Conservation (phyloP, 805 yeast genomes). For the Lachancea thermotolerans region DNA sequence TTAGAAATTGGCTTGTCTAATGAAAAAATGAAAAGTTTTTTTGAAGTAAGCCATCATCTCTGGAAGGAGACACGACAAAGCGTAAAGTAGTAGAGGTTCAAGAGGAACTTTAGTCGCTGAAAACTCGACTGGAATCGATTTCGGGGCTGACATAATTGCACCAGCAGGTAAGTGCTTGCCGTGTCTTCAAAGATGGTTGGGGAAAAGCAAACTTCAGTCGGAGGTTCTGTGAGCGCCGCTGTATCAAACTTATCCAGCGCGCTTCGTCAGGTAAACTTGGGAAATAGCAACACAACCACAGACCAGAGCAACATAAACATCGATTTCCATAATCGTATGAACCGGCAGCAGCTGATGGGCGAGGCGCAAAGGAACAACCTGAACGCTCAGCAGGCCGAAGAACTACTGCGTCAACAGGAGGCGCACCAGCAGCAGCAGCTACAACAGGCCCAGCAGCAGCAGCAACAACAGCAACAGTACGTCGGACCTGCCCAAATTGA, state of each 20-base stretch:
- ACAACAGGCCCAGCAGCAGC: slow-evolving; percentile 18
- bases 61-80: not conserved
- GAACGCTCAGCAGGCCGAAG: slow-evolving; percentile 11
- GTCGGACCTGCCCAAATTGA: slow-evolving; percentile 27
- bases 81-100: not conserved
- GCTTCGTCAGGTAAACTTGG: slow-evolving; percentile 30
- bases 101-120: not conserved
- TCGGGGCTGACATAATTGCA: not conserved
- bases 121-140: not conserved
- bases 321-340: slow-evolving; percentile 13
- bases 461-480: slow-evolving; percentile 14
- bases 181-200: not conserved
- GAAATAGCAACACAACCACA: slow-evolving; percentile 24
- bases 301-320: slow-evolving; percentile 27
- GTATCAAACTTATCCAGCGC: slow-evolving; percentile 33
- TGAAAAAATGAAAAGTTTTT: too few relatives aligned
- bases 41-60: too few relatives aligned
- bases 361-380: slow-evolving; percentile 8
- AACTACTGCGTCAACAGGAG: slow-evolving; percentile 17
- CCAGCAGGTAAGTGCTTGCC: too few relatives aligned
- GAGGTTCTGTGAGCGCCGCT: slow-evolving; percentile 4
- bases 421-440: slow-evolving; percentile 15
- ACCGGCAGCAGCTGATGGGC: slow-evolving; percentile 12
- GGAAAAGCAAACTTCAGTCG: slow-evolving; percentile 1
- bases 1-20: too few relatives aligned